Conservation (phyloP, 1,139 yeast species). For the Scheffersomyces cryptocercus region DNA sequence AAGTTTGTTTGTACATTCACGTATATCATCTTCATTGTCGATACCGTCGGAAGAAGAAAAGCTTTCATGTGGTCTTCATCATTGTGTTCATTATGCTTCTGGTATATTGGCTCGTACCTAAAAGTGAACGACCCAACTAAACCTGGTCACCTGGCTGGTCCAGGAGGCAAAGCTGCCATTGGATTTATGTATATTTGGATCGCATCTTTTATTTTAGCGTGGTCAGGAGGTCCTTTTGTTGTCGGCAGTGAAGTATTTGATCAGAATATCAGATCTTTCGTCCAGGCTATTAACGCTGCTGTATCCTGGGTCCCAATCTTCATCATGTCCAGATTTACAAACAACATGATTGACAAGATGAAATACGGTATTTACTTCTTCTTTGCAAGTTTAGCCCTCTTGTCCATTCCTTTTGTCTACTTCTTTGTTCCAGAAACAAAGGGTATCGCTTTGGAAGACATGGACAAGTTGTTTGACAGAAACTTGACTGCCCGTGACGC, state of each 20-base stretch:
- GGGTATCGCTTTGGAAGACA: conserved; percentile 46
- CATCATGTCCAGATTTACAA: conserved; percentile 40
- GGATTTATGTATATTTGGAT: conserved; percentile 48
- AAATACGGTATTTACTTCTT: conserved; percentile 43
- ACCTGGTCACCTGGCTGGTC: conserved; percentile 38
- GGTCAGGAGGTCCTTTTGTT: conserved; percentile 50
- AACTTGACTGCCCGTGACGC: conserved; percentile 14
- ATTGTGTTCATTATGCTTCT: conserved; percentile 40
- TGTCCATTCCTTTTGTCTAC: conserved; percentile 37
- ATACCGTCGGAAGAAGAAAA: conserved; percentile 38
- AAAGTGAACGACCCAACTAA: conserved; percentile 39
- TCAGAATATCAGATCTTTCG: conserved; percentile 43
- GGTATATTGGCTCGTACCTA: conserved; percentile 46
- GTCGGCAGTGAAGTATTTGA: conserved; percentile 46
- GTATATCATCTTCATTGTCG: conserved; percentile 39
- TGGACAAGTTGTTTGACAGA: conserved; percentile 40
- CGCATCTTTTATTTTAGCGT: conserved; percentile 42
- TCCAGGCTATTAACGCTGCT: conserved; percentile 46
- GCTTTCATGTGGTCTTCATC: conserved; percentile 41
- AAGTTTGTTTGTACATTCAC: conserved; percentile 39
- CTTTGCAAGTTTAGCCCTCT: conserved; percentile 35
- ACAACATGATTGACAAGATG: conserved; percentile 43
- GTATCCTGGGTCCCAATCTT: conserved; percentile 46
- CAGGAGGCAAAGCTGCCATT: conserved; percentile 46
- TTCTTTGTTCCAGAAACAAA: conserved; percentile 42